Conservation (phyloP, 768 basidiomycete genomes). For the Boletus bicolor region DNA sequence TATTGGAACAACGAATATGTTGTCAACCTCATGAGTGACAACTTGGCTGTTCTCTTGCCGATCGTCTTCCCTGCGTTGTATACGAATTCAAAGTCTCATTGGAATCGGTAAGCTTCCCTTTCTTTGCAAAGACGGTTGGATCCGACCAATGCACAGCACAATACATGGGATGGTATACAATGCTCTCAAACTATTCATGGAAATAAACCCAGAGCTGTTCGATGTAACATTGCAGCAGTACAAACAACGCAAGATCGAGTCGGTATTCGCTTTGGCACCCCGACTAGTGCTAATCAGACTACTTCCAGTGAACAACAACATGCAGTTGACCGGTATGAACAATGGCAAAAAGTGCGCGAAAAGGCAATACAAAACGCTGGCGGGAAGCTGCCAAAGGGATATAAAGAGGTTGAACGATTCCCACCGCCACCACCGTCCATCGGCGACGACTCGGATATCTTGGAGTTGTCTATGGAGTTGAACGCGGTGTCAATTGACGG, state of each 20-base stretch:
- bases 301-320: constrained; percentile 77
- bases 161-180: constrained; percentile 99
- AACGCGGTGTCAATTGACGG: constrained; percentile 77
- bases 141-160: constrained; percentile 53
- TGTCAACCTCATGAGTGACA: constrained; percentile 98
- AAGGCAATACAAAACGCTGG: constrained; percentile 68
- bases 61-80: constrained; percentile 97
- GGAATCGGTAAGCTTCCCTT: constrained; percentile 79
- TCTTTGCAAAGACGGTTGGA: neutral
- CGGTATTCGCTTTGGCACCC: constrained; percentile 34
- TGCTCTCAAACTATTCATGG: constrained; percentile 97
- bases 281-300: constrained; percentile 2
- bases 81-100: constrained; percentile 94
- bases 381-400: constrained; percentile 68
- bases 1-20: constrained; percentile 99
- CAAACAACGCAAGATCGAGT: constrained; percentile 85
- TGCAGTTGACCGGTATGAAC: constrained; percentile 78
- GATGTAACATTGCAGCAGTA: constrained; percentile 93
- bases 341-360: constrained; percentile 85
- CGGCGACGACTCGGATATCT: constrained; percentile 80
- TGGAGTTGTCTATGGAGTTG: constrained; percentile 87
- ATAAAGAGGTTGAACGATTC: constrained; percentile 62
- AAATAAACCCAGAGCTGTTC: constrained; percentile 95
- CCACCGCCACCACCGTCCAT: constrained; percentile 77
- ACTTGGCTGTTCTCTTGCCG: constrained; percentile 81